Base-by-base conservation (phyloP, 2,329 filamentous ascomycete genomes). In the Botrytis paeoniae region DNA sequence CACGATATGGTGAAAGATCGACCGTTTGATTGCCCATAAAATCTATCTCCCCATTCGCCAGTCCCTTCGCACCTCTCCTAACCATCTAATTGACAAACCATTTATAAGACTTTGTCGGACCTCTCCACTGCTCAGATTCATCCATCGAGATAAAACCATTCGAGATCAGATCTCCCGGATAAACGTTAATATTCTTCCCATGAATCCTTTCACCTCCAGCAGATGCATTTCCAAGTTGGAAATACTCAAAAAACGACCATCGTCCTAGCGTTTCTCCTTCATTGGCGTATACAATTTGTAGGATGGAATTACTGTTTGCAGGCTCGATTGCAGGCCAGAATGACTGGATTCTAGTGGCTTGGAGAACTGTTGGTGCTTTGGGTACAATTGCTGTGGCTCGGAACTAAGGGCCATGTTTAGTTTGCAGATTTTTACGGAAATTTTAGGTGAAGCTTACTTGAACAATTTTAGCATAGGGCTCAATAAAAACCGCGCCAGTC, bases 281-380 rank as follows among this genome's bases (percentile, higher is more conserved):
- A 57, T 66, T 71, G 5, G 69, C 69, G 20, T 57, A 7, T 32
- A 71, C 60, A 8, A 41, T 65, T 32, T 71, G 60, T 16, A 71
- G 18, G 14, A 71, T 51, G 14, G 60, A 76, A 77, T 4, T 82
- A 32, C 37, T 48, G 22, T 18, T 18, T 6, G 41, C 29, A 20
- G 60, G 69, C 29, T 71, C 41, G 4, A 71, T 32, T 14, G 57
- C 69, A 6, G 69, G 60, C 60, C 60, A 71, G 32, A 71, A 51
- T 37, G 69, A 20, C 29, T 71, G 32, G 7, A 71, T 39, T n/a
- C 45, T n/a, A 18, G 29, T 64, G 41, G 29, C n/a, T 71, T 71
- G 69, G 6, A 65, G n/a, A 3, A 37, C 32, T 4, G 57, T 64
- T 64, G 60, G 69, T 51, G 35, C 14, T 29, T n/a, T 29, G 2